These are phyloP conservation scores for Petunia axillaris DNA, from an alignment of 257 asterid species.

Conservation along the genomic window DNA sequence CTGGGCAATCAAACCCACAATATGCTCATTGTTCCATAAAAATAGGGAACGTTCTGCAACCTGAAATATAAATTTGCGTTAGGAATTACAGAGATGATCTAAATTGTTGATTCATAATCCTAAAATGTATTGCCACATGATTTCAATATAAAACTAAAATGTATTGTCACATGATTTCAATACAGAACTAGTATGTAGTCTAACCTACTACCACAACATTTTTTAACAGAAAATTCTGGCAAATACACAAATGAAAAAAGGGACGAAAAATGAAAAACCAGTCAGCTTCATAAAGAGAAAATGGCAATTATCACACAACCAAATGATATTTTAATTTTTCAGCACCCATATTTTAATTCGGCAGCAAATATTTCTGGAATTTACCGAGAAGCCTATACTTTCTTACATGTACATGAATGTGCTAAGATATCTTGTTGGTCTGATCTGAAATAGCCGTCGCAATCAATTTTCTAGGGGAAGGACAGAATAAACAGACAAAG, in stretches of 20 bases:
- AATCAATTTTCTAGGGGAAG: background rate
- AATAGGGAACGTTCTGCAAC: slow-evolving; percentile 55
- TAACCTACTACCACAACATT: background rate
- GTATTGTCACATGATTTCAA: background rate
- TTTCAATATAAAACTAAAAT: background rate
- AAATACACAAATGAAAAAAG: background rate
- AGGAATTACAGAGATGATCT: background rate
- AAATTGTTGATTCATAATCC: background rate
- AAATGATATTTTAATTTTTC: background rate
- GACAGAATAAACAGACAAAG: background rate
- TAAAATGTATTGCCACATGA: background rate
- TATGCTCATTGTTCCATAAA: slow-evolving; percentile 49
- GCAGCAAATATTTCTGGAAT: background rate
- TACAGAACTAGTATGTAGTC: background rate
- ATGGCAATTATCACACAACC: background rate
- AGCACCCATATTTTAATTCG: background rate
- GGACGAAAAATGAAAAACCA: background rate
- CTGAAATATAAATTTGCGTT: slow-evolving; percentile 33
- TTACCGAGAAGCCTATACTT: background rate
- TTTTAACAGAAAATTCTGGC: background rate
- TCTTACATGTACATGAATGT: background rate
- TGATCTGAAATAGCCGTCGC: slow-evolving; percentile 1
- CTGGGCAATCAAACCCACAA: slow-evolving; percentile 47
- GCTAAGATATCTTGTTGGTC: background rate
- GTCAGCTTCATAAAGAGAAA: background rate